Percentiles rank a stretch among this genome's conserved stretches.
phyloP scores from a whole-genome alignment of 192 early-diverging fungal species.

The Borealophlyctis nickersoniae region DNA sequence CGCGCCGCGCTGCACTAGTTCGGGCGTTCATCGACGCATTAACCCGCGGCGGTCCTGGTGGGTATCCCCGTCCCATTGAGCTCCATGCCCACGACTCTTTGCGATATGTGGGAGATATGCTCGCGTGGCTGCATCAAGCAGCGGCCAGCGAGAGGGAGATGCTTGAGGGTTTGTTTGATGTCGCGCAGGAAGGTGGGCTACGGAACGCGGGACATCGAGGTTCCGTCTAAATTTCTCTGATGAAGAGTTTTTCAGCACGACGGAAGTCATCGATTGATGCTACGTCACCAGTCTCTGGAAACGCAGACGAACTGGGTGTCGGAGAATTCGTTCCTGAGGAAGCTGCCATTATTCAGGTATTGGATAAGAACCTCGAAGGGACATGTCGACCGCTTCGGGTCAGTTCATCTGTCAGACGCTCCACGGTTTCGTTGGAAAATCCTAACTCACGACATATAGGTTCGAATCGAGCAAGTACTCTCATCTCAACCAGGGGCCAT shows the following conservation, averaged over 20 bases:
- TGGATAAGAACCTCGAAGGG: conserved; percentile 73
- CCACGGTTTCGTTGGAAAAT: no score
- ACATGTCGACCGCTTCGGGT: conserved; percentile 74
- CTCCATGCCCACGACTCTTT: conserved; percentile 87
- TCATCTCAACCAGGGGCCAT: conserved; percentile 62
- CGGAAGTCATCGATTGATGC: conserved; percentile 4
- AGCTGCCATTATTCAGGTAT: conserved; percentile 44
- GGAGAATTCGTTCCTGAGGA: conserved; percentile 24
- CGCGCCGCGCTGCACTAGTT: conserved; percentile 62
- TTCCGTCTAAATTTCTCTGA: no score
- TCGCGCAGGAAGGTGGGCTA: conserved; percentile 28
- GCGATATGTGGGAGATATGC: conserved; percentile 92
- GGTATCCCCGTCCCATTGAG: conserved; percentile 85
- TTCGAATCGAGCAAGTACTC: conserved; percentile 76
- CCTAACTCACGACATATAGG: no score
- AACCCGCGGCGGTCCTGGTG: conserved; percentile 70
- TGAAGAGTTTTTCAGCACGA: conserved; percentile 13
- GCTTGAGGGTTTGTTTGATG: conserved; percentile 70
- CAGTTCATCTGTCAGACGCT: background rate
- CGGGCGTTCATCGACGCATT: conserved; percentile 72
- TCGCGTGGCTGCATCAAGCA: conserved; percentile 95
- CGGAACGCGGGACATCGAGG: background rate
- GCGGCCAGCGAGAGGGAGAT: conserved; percentile 84
- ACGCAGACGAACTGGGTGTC: background rate
- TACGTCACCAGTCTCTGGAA: background rate